These are phyloP conservation scores for Collybia mongolica DNA, from an alignment of 768 basidiomycete genomes.

Conservation along the genomic window DNA sequence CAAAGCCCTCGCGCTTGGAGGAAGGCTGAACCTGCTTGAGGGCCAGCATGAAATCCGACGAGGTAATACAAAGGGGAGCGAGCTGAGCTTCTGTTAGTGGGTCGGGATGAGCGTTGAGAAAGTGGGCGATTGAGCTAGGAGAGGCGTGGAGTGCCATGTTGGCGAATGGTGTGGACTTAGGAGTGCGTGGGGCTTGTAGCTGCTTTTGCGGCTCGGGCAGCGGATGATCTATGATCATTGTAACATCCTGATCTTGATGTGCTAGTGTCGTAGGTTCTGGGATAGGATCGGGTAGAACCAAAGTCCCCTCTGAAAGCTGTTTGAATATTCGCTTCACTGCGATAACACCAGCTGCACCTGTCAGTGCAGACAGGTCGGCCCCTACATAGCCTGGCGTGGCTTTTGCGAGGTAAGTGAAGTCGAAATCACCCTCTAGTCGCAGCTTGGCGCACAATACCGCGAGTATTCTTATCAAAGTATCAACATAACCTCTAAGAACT, in stretches of 20 bases:
- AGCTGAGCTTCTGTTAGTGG: constrained; percentile 80
- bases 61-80: constrained; percentile 76
- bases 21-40: constrained; percentile 93
- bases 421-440: constrained; percentile 82
- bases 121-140: constrained; percentile 77
- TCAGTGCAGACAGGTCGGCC: constrained; percentile 87
- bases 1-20: constrained; percentile 96
- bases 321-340: constrained; percentile 97
- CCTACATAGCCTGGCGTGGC: constrained; percentile 97
- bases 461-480: constrained; percentile 64
- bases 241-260: constrained; percentile 27
- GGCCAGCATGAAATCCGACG: constrained; percentile 76
- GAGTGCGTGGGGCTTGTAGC: constrained; percentile 5
- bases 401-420: constrained; percentile 84
- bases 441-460: constrained; percentile 83
- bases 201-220: constrained; percentile 5
- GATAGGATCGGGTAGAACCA: constrained; percentile 49
- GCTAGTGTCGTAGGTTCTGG: constrained; percentile 8
- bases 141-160: constrained; percentile 35
- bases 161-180: constrained; percentile 10
- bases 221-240: constrained; percentile 43
- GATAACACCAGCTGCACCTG: constrained; percentile 91
- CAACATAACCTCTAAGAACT: neutral
- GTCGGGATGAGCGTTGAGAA: constrained; percentile 83
- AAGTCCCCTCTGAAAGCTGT: constrained; percentile 63